phyloP scores from a whole-genome alignment of 2,329 filamentous ascomycete species.

The Phaeosphaeriaceae sp. region DNA sequence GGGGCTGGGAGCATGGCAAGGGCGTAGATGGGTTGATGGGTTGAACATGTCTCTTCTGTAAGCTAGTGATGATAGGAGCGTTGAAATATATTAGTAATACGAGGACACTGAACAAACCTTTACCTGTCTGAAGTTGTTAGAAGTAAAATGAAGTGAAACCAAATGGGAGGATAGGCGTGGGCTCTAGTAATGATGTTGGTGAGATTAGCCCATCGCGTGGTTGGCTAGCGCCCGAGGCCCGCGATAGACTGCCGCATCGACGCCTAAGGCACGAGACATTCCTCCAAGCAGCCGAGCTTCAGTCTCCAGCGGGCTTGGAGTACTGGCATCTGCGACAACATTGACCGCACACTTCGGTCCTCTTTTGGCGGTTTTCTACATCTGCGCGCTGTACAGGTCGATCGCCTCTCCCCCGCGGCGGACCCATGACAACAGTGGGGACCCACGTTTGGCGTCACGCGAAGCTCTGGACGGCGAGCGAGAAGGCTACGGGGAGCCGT shows the following conservation, averaged over 20 bases:
- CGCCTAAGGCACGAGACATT: conserved; percentile 11
- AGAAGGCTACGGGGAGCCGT: background rate
- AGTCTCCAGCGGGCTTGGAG: conserved; percentile 6
- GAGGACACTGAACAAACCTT: background rate
- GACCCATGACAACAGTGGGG: conserved; percentile 3
- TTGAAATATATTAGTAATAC: background rate
- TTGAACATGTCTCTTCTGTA: background rate
- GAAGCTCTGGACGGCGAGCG: conserved; percentile 16
- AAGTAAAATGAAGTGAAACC: too few relatives aligned
- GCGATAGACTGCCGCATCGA: conserved; percentile 2
- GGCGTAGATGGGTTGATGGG: conserved; percentile 7
- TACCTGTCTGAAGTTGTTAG: too few relatives aligned
- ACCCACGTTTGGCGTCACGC: conserved; percentile 10
- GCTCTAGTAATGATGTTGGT: conserved; percentile 11
- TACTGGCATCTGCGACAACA: background rate
- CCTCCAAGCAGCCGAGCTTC: conserved; percentile 15
- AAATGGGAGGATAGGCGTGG: conserved; percentile 1
- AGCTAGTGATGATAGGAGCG: background rate
- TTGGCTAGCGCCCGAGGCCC: conserved; percentile 6
- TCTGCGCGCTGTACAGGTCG: background rate
- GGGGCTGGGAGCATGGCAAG: conserved; percentile 5
- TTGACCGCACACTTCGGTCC: background rate
- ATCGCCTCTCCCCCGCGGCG: background rate
- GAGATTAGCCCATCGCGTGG: conserved; percentile 1
- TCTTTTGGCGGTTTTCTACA: background rate